Conservation (phyloP, 2,329 filamentous ascomycete genomes). For the Penicillium vulpinum region DNA sequence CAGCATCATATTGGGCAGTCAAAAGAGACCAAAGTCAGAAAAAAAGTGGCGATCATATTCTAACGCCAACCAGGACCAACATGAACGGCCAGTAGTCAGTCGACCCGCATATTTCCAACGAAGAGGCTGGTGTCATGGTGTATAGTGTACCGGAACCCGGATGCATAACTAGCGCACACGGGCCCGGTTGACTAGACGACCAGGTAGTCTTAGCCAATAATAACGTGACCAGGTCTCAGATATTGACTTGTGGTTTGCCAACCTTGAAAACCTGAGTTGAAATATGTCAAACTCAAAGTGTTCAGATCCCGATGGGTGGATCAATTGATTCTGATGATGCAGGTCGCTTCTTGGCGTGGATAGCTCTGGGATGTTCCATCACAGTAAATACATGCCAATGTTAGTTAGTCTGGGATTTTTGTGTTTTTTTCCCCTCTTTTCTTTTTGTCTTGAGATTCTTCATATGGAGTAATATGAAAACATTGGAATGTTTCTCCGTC, state of each 20-base stretch:
- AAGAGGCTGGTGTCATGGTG: slow-evolving; percentile 10
- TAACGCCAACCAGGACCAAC: slow-evolving; percentile 9
- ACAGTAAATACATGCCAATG: background rate
- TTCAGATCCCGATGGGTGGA: slow-evolving; percentile 11
- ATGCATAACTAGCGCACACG: slow-evolving; percentile 15
- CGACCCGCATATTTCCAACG: slow-evolving; percentile 10
- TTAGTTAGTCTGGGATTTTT: too few relatives aligned
- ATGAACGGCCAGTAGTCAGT: slow-evolving; percentile 7
- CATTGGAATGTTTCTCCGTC: too few relatives aligned
- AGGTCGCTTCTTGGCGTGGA: slow-evolving; percentile 16
- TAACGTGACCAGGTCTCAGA: background rate
- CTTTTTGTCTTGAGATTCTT: too few relatives aligned
- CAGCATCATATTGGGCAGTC: slow-evolving; percentile 8
- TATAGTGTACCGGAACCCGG: slow-evolving; percentile 3
- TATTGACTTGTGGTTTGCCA: slow-evolving; percentile 4
- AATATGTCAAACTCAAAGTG: slow-evolving; percentile 14
- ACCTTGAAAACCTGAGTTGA: background rate
- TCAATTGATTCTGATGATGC: slow-evolving; percentile 12
- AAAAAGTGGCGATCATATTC: slow-evolving; percentile 11
- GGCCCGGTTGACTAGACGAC: slow-evolving; percentile 19
- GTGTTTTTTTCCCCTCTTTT: too few relatives aligned
- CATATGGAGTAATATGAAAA: too few relatives aligned
- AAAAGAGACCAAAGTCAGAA: slow-evolving; percentile 4
- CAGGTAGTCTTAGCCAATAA: slow-evolving; percentile 14
- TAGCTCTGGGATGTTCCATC: slow-evolving; percentile 9